Evolutionary conservation across 805 yeast genomes (phyloP), one percentile per base, ranked within the genome.

Genomic region (Metschnikowia peoriensis): DNA sequence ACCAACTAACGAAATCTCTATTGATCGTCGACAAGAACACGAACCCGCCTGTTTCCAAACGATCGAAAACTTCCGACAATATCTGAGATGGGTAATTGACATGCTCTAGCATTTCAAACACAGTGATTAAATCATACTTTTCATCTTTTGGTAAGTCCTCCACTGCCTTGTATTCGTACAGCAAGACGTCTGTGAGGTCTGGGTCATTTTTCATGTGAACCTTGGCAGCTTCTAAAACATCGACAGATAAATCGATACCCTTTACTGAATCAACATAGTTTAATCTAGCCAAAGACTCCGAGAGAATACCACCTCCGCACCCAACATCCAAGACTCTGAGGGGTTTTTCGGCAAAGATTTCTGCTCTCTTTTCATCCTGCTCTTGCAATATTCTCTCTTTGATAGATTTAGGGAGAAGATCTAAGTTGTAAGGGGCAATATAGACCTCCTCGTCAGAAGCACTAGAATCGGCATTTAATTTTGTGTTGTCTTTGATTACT

Each of bases 291-390:
- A 94, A 68, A 0, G 93, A 85, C 66, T 94, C 99, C 6, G 92
- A 75, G 16, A 94, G 72, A 28, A 94, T 85, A 0, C 99, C 99
- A n/a, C 99, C 99, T 16, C 99, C 99, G 67, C 99, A 94, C 1
- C 99, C 99, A 49, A 94, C 84, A 65, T 94, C 99, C 51, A 94
- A 71, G 0, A 84, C 91, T 14, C 68, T 66, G 48, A 83, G 72
- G 44, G 77, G 70, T 50, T 78, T 59, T 4, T 66, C 53, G 4
- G 50, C 53, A 41, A 71, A 69, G 29, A 71, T 62, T 38, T 69
- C 70, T 9, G 74, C 76, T 51, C 81, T 65, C 44, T 76, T 74
- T 15, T 60, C 52, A 27, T 82, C 82, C 52, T 83, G 84, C 52
- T 85, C 86, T 27, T 56, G 54, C 10, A 72, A 52, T 10, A 86